Evolutionary conservation across 169 alveolate genomes (phyloP).

Genomic region (Plasmodium relictum): DNA sequence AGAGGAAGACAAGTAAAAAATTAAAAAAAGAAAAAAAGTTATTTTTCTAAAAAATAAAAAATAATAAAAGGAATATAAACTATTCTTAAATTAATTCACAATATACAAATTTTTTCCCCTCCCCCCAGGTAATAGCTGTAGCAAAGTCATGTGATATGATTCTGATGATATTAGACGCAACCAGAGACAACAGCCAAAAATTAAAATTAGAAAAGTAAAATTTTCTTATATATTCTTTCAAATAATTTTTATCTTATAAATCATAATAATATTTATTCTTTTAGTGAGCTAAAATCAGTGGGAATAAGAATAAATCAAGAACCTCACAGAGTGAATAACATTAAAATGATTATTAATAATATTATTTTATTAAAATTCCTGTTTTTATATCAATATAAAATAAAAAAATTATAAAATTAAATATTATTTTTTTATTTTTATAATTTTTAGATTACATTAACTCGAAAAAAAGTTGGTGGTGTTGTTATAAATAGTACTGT

Average conservation of each 20-base stretch:
- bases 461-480: constrained; percentile 86
- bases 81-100: background rate
- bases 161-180: constrained; percentile 95
- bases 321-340: constrained; percentile 90
- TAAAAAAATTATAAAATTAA: constrained; percentile 6
- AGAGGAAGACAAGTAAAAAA: constrained; percentile 95
- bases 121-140: constrained; percentile 93
- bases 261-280: constrained; percentile 1
- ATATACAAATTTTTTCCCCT: background rate
- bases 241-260: constrained; percentile 1
- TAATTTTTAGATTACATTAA: constrained; percentile 78
- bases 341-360: background rate
- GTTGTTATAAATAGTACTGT: constrained; percentile 88
- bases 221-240: constrained; percentile 16
- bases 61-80: background rate
- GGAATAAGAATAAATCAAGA: constrained; percentile 97
- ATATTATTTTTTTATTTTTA: background rate
- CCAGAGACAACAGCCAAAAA: constrained; percentile 95
- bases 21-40: background rate
- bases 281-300: constrained; percentile 95
- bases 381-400: background rate
- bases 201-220: constrained; percentile 90
- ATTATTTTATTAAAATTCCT: background rate
- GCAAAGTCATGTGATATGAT: constrained; percentile 97
- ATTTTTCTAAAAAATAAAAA: background rate